Conservation (phyloP, 1,284 basidiomycete species). For the Ustilago crameri region DNA sequence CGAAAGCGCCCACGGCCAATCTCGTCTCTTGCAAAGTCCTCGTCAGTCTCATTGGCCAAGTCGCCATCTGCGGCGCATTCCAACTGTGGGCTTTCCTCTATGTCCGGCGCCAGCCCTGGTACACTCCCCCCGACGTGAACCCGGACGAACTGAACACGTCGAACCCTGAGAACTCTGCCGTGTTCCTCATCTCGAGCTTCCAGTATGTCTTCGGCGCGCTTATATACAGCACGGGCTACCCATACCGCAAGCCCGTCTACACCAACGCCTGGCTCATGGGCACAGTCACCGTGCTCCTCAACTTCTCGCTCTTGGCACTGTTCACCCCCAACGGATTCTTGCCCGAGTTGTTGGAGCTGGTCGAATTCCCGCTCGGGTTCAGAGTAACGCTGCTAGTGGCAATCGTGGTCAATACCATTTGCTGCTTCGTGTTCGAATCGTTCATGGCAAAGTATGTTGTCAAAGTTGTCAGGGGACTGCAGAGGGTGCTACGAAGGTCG, state of each 20-base stretch:
- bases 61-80: constrained; percentile 82
- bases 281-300: constrained; percentile 48
- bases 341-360: constrained; percentile 79
- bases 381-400: constrained; percentile 78
- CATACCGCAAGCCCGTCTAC: constrained; percentile 93
- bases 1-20: constrained; percentile 93
- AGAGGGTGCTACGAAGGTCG: constrained; percentile 22
- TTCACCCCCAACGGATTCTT: constrained; percentile 75
- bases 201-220: constrained; percentile 97
- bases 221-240: constrained; percentile 96
- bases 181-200: constrained; percentile 96
- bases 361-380: constrained; percentile 78
- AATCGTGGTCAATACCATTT: constrained; percentile 78
- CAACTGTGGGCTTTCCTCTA: constrained; percentile 91
- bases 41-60: constrained; percentile 91
- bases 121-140: constrained; percentile 74
- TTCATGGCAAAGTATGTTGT: constrained; percentile 47
- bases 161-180: constrained; percentile 91
- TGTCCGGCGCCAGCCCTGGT: constrained; percentile 86
- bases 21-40: constrained; percentile 96
- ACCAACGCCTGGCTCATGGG: constrained; percentile 75
- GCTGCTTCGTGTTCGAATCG: constrained; percentile 82
- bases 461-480: constrained; percentile 44
- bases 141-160: constrained; percentile 84
- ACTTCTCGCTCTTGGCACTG: constrained; percentile 59